These are phyloP conservation scores for Trypanosomatidae sp. DNA, from an alignment of 208 protist genomes.

Conservation along the genomic window DNA sequence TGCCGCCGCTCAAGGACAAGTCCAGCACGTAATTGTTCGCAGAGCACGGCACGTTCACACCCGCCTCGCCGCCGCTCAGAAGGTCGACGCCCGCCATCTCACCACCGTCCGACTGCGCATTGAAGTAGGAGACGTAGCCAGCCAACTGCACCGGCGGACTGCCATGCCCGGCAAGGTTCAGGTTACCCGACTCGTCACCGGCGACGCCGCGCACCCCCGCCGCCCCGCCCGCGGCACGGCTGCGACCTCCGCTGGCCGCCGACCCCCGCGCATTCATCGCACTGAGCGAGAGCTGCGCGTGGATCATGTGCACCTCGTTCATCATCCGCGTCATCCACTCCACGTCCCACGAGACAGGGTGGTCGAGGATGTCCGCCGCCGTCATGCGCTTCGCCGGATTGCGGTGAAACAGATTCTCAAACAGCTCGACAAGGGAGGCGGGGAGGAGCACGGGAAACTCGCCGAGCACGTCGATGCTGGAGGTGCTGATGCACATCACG, in stretches of 20 bases:
- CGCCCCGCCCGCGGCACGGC: too few relatives aligned
- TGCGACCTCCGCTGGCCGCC: too few relatives aligned
- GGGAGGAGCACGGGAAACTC: conserved; percentile 50
- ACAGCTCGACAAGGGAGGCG: conserved; percentile 62
- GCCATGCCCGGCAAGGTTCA: too few relatives aligned
- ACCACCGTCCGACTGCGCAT: too few relatives aligned
- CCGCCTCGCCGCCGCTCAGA: not conserved
- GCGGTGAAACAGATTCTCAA: conserved; percentile 65
- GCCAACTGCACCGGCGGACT: too few relatives aligned
- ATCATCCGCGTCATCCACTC: conserved; percentile 77
- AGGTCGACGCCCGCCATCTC: not conserved
- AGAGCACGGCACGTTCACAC: conserved; percentile 8
- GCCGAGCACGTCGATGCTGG: conserved; percentile 34
- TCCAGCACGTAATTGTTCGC: conserved; percentile 21
- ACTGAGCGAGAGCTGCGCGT: conserved; percentile 14
- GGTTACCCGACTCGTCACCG: too few relatives aligned
- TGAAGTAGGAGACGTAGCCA: too few relatives aligned
- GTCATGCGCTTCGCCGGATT: conserved; percentile 75
- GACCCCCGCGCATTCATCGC: conserved; percentile 8
- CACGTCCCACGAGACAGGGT: conserved; percentile 72
- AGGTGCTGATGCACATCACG: conserved; percentile 46
- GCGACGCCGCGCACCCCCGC: too few relatives aligned
- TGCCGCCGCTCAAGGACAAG: conserved; percentile 16
- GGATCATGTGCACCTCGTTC: conserved; percentile 41
- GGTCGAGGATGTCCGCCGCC: conserved; percentile 67